Evolutionary conservation across 257 asterid species (phyloP).

Genomic region (Buddleja alternifolia): DNA sequence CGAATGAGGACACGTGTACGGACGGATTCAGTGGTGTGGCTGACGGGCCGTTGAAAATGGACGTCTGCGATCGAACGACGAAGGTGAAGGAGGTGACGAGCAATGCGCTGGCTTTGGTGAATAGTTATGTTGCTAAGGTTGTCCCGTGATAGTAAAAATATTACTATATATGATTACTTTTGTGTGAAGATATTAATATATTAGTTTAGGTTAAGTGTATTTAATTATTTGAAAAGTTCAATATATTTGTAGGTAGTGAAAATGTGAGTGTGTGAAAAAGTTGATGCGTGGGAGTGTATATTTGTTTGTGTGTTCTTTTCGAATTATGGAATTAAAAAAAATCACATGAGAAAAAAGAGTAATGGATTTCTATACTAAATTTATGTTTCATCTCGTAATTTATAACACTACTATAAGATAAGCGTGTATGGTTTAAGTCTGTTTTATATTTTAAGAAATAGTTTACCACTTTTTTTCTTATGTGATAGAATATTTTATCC

Average conservation of each 20-base stretch:
- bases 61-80: constrained; percentile 53
- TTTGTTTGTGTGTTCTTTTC: not conserved
- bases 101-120: constrained; percentile 83
- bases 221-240: not conserved
- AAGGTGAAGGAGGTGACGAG: constrained; percentile 67
- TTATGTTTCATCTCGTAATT: no score
- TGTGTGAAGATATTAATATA: not conserved
- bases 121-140: constrained; percentile 54
- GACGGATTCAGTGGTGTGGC: constrained; percentile 73
- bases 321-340: no score
- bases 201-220: not conserved
- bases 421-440: no score
- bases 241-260: not conserved
- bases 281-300: not conserved
- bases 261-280: not conserved
- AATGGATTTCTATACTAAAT: no score
- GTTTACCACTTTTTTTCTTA: no score
- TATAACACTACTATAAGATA: no score
- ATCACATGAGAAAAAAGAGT: no score
- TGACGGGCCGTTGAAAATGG: constrained; percentile 47
- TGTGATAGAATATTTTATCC: no score
- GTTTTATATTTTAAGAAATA: no score
- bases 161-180: not conserved
- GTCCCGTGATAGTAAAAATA: constrained; percentile 30
- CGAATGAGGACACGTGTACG: constrained; percentile 84